Conservation (phyloP, 257 asterid species). For the Penstemon barbatus region DNA sequence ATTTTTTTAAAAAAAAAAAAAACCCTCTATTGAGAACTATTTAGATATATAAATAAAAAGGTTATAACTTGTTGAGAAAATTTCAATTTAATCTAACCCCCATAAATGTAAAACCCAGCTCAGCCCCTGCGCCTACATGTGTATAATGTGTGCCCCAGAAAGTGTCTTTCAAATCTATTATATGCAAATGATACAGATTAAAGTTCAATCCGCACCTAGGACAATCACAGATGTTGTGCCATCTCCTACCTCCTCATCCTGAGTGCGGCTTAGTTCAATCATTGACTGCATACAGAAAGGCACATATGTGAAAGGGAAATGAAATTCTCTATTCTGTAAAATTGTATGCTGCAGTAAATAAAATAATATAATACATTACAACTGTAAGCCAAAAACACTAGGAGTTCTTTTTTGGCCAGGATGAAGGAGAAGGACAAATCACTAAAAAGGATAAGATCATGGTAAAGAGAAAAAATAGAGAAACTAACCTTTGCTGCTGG, state of each 20-base stretch:
- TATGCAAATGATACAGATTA: slow-evolving; percentile 20
- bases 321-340: neutral
- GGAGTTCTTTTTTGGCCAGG: neutral
- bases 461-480: neutral
- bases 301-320: slow-evolving; percentile 24
- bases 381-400: neutral
- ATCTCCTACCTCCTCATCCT: slow-evolving; percentile 99
- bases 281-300: slow-evolving; percentile 62
- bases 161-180: too few species aligned
- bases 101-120: too few species aligned
- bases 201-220: slow-evolving; percentile 57
- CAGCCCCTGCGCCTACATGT: too few species aligned
- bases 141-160: too few species aligned
- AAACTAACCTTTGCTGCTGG: slow-evolving; percentile 85
- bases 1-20: too few species aligned
- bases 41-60: too few species aligned
- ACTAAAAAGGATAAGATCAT: slow-evolving; percentile 2
- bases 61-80: too few species aligned
- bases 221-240: slow-evolving; percentile 98
- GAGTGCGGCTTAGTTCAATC: slow-evolving; percentile 99
- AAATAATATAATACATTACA: too few species aligned
- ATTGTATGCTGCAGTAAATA: too few species aligned
- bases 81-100: too few species aligned
- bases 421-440: neutral
- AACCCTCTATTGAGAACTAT: too few species aligned